Conservation (phyloP, 345 rosid species). For the Aquilaria sinensis region DNA sequence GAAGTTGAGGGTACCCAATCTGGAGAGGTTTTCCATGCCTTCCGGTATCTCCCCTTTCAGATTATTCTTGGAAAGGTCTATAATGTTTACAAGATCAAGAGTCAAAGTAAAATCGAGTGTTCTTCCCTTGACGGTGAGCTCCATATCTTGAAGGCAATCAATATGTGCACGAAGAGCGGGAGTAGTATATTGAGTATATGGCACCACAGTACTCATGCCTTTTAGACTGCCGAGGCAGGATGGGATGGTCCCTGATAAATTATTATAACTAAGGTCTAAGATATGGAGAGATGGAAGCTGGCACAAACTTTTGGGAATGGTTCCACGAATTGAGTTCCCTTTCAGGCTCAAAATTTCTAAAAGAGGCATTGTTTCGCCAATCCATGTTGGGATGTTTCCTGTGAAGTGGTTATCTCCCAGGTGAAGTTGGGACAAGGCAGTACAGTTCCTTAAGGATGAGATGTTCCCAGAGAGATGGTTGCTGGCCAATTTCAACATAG, state of each 20-base stretch:
- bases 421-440: constrained; percentile 7
- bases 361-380: not conserved
- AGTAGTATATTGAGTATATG: not conserved
- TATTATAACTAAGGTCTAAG: constrained; percentile 17
- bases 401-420: constrained; percentile 20
- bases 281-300: constrained; percentile 8
- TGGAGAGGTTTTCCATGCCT: constrained; percentile 16
- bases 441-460: constrained; percentile 13
- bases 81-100: constrained; percentile 1
- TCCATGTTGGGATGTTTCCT: constrained; percentile 19
- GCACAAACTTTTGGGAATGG: constrained; percentile 7
- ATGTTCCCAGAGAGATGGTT: not conserved
- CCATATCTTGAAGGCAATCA: not conserved
- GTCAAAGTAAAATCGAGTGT: not conserved
- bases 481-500: not conserved
- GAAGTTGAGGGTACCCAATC: constrained; percentile 12
- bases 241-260: constrained; percentile 16
- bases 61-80: constrained; percentile 21
- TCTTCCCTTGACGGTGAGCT: constrained; percentile 7
- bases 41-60: constrained; percentile 14
- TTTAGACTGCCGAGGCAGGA: constrained; percentile 2
- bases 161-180: not conserved
- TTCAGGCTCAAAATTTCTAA: constrained; percentile 3
- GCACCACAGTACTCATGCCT: not conserved
- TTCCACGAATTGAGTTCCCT: constrained; percentile 12